Evolutionary conservation across 2,329 filamentous ascomycete species (phyloP), one percentile per base, ranked within the genome.

Genomic region (Rhytidhysteron rufulum): DNA sequence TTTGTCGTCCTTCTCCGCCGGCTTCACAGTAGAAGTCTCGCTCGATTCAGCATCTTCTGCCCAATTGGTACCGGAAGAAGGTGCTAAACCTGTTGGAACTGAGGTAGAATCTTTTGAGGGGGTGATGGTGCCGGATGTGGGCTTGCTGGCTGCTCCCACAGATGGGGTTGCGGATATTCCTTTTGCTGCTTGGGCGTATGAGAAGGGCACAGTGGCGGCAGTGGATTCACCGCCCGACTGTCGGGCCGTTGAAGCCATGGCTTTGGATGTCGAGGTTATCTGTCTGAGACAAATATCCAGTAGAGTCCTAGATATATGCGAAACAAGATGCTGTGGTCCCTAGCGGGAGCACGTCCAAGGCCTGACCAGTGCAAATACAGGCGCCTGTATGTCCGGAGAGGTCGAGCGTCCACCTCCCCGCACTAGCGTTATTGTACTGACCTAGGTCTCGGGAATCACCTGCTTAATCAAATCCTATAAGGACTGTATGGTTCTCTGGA

Each of bases 121-220:
- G 30, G 68, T 71, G 11, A 57, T 60, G 18, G 64, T 52, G 31
- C 66, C 69, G 17, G 71, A 70, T 9, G 64, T 54, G 16, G 64
- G 61, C 57, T 76, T 75, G 54, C 66, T 69, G 20, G 69, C 58
- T 33, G 66, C 61, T 41, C 68, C 55, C 44, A 71, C 66, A 37
- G 72, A 63, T 37, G 71, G 58, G 41, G 68, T 57, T 40, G 71
- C 59, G 41, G 78, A 71, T 56, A 85, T 79, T 59, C 90, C 88
- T 68, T 93, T 93, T 44, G 91, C 91, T 61, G 91, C 91, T 77
- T 95, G 89, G 57, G 91, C 91, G 68, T 97, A 97, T 44, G 91
- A 96, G 65, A 96, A 95, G 24, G 80, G 74, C 46, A 80, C 74
- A 48, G 78, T 60, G 38, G 45, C 40, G 35, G 71, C 58, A 13